Percentiles rank a stretch among this genome's conserved stretches.
Conservation (phyloP, 192 early-diverging fungal genomes). For the Anaeromyces robustus region DNA sequence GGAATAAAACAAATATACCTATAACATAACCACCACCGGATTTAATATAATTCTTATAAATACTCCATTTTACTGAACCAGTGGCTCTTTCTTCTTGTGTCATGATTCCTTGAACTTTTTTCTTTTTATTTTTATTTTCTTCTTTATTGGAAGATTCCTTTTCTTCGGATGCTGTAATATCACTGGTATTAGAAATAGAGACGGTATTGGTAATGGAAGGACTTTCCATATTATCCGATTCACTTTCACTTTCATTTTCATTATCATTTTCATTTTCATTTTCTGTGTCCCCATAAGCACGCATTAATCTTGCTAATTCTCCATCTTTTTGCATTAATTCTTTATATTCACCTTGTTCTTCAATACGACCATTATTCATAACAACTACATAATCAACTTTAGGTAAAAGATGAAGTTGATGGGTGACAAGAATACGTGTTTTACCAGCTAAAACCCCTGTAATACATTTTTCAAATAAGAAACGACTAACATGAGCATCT, state of each 20-base stretch:
- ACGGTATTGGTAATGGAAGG: too few species aligned
- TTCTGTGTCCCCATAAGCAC: slow-evolving; percentile 38
- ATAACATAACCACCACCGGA: slow-evolving; percentile 40
- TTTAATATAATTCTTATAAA: slow-evolving; percentile 60
- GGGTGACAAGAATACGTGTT: slow-evolving; percentile 66
- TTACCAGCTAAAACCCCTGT: slow-evolving; percentile 66
- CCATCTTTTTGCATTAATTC: slow-evolving; percentile 45
- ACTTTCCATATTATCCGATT: too few species aligned
- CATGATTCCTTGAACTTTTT: slow-evolving; percentile 13
- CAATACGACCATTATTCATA: slow-evolving; percentile 54
- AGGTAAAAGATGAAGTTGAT: slow-evolving; percentile 60
- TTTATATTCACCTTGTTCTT: slow-evolving; percentile 47
- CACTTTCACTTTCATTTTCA: too few species aligned
- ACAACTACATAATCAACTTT: slow-evolving; percentile 50
- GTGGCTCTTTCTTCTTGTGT: slow-evolving; percentile 64
- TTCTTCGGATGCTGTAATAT: too few species aligned
- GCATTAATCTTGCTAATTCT: slow-evolving; percentile 48
- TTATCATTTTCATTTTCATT: too few species aligned
- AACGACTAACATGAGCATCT: slow-evolving; percentile 56
- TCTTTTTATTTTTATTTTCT: too few species aligned
- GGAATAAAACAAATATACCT: slow-evolving; percentile 20
- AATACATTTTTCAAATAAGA: slow-evolving; percentile 77
- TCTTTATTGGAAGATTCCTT: too few species aligned
- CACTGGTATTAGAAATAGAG: too few species aligned
- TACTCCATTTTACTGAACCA: slow-evolving; percentile 52